A percentile compares a stretch with the other conserved stretches of the same genome.
phyloP scores from a whole-genome alignment of 495 filamentous ascomycete species.

The Lindgomyces ingoldianus region DNA sequence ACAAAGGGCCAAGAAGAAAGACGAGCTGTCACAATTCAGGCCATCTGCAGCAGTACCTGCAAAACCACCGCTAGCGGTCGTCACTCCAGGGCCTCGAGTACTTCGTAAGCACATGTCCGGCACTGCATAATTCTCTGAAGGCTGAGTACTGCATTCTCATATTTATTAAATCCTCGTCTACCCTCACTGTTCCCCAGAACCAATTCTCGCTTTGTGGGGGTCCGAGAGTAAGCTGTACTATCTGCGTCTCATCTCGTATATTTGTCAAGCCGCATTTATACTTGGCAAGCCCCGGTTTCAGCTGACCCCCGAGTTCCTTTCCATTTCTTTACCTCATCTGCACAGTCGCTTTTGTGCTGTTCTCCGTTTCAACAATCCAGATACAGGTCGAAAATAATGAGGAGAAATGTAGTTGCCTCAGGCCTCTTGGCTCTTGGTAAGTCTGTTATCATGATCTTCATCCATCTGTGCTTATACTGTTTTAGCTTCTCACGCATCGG shows the following conservation, averaged over 20 bases:
- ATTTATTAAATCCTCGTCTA: not conserved
- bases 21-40: not conserved
- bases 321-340: not conserved
- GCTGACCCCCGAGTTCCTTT: not conserved
- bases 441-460: not conserved
- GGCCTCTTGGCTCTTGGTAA: constrained; percentile 29
- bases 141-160: not conserved
- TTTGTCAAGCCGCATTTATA: constrained; percentile 10
- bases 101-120: not conserved
- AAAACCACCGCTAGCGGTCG: not conserved
- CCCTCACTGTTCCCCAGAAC: not conserved
- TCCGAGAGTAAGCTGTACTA: not conserved
- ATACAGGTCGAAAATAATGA: not conserved
- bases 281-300: constrained; percentile 17
- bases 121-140: not conserved
- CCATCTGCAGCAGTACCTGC: not conserved
- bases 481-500: constrained; percentile 31
- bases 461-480: constrained; percentile 6
- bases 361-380: not conserved
- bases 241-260: not conserved
- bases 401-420: constrained; percentile 7
- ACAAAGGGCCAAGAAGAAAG: not conserved
- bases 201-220: not conserved
- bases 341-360: not conserved
- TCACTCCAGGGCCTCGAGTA: not conserved